Evolutionary conservation across 495 filamentous ascomycete species (phyloP), one percentile per base, ranked within the genome.

Genomic region (Letharia columbiana): DNA sequence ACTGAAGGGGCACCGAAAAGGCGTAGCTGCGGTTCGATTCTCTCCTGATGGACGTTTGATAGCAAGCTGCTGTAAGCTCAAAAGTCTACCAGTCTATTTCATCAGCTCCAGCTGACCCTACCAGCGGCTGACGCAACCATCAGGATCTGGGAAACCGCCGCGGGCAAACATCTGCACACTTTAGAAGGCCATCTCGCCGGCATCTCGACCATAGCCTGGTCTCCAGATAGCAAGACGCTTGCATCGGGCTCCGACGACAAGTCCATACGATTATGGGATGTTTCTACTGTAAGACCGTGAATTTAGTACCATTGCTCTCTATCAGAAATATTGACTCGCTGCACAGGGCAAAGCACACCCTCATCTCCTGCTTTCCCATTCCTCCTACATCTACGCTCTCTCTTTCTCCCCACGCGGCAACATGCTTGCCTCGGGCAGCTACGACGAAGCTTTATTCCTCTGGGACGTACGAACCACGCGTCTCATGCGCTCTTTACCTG

Each of bases 331-430:
- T 17, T 57, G 33, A 57, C 6, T 20, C 15, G 17, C 31, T 37
- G 17, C 54, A 18, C 33, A 57, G 54, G 87, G 80, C 69, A 84
- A 87, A 81, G 73, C 87, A 69, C 80, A 88, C 74, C 77, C 82
- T 0, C 78, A 77, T 33, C 86, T 89, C 11, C 81, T 97, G 68
- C 75, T 86, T 41, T 92, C 94, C 52, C 94, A 98, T 73, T 92
- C 97, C 73, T 97, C 92, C 73, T 97, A 96, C 78, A 87, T 98
- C 56, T 96, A 93, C 76, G 87, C 87, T 45, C 81, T 98, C 59
- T 91, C 92, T 31, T 98, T 97, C 76, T 90, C 90, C 20, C 94
- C 95, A 2, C 96, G 96, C 76, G 95, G 94, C 47, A 98, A 97
- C 71, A 96, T 96, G 71, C 84, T 98, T 23, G 94, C 89, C 47